Evolutionary conservation across 2,329 filamentous ascomycete species (phyloP).

Genomic region (Sclerotinia glacialis): DNA sequence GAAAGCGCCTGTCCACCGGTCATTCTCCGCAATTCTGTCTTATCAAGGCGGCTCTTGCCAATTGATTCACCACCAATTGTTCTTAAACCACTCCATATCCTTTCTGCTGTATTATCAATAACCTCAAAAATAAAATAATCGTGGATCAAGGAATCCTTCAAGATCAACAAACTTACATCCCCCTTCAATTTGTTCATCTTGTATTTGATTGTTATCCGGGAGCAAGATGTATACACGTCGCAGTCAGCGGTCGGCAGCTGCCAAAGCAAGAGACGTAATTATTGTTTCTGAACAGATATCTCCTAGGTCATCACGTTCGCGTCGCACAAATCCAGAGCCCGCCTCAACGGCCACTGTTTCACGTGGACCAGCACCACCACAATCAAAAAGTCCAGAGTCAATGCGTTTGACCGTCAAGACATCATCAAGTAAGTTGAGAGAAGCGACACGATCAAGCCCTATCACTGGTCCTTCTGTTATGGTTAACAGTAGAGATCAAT

Average conservation of each 20-base stretch:
- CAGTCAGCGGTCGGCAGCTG: conserved; percentile 36
- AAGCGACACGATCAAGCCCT: conserved; percentile 36
- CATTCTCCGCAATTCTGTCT: conserved; percentile 25
- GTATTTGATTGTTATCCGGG: conserved; percentile 20
- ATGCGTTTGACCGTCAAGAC: conserved; percentile 40
- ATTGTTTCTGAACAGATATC: conserved; percentile 32
- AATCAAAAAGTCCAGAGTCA: conserved; percentile 32
- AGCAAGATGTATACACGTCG: conserved; percentile 35
- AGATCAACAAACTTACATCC: conserved; percentile 9
- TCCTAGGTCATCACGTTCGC: conserved; percentile 34
- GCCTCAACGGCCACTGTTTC: conserved; percentile 35
- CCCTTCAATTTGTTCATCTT: conserved; percentile 11
- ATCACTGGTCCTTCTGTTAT: conserved; percentile 25
- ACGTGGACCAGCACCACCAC: conserved; percentile 33
- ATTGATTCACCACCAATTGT: conserved; percentile 22
- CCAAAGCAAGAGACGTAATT: conserved; percentile 35
- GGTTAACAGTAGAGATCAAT: conserved; percentile 31
- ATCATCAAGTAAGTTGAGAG: conserved; percentile 39
- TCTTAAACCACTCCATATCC: conserved; percentile 18
- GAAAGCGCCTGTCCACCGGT: conserved; percentile 23
- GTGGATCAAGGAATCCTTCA: conserved; percentile 21
- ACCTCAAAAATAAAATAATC: conserved; percentile 1
- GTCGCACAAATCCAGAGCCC: conserved; percentile 34
- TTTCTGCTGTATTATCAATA: conserved; percentile 17
- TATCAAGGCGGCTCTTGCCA: conserved; percentile 32